Evolutionary conservation across 805 yeast genomes (phyloP).

Genomic region (Brettanomyces bruxellensis): DNA sequence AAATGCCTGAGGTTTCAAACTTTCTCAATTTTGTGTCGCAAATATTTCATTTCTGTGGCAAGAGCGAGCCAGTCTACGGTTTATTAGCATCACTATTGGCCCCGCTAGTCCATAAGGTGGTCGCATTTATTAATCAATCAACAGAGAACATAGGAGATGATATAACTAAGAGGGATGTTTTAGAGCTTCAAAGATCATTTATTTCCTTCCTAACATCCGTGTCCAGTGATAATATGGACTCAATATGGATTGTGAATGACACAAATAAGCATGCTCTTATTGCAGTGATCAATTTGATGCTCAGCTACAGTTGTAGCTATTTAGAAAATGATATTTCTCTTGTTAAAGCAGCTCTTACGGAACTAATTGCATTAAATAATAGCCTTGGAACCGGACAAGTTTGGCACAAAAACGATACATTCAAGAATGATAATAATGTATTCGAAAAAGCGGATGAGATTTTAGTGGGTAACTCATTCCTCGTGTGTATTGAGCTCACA

Average conservation of each 20-base stretch:
- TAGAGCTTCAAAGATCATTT: slow-evolving; percentile 59
- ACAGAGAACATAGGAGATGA: slow-evolving; percentile 20
- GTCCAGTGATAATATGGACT: slow-evolving; percentile 68
- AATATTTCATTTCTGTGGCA: slow-evolving; percentile 63
- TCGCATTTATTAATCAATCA: slow-evolving; percentile 26
- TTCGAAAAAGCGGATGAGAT: slow-evolving; percentile 63
- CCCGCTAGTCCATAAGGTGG: slow-evolving; percentile 64
- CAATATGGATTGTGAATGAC: slow-evolving; percentile 56
- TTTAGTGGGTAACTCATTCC: slow-evolving; percentile 58
- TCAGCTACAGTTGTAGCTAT: slow-evolving; percentile 51
- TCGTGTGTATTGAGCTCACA: slow-evolving; percentile 71
- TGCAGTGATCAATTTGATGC: slow-evolving; percentile 49
- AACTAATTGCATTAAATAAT: slow-evolving; percentile 53
- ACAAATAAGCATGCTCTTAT: slow-evolving; percentile 56
- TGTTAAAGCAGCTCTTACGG: slow-evolving; percentile 61
- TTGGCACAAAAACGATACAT: slow-evolving; percentile 48
- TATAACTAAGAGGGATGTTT: slow-evolving; percentile 43
- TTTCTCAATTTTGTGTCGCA: slow-evolving; percentile 84
- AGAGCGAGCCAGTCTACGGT: slow-evolving; percentile 57
- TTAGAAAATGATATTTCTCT: slow-evolving; percentile 51
- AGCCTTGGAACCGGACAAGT: slow-evolving; percentile 65
- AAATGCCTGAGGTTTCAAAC: slow-evolving; percentile 61
- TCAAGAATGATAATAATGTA: slow-evolving; percentile 33
- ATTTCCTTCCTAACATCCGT: slow-evolving; percentile 62
- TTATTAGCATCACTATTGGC: slow-evolving; percentile 63